Evolutionary conservation across 345 rosid species (phyloP), one percentile per base, ranked within the genome.

Genomic region (Heritiera fomes): DNA sequence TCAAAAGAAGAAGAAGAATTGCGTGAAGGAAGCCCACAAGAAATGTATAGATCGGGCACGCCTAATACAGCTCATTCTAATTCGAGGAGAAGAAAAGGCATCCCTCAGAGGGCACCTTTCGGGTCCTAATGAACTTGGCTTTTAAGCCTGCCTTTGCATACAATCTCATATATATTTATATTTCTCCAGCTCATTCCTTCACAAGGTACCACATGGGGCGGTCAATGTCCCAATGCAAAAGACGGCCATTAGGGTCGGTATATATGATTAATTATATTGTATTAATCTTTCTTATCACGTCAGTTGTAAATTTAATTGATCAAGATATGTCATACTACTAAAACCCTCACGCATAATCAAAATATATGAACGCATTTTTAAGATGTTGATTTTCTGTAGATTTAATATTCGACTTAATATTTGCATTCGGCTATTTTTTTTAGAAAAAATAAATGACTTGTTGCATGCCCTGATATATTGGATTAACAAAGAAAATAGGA

Each of bases 31-130:
- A 79, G 76, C 56, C 79, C 60, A 74, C 43, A 85, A 78, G 83
- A 80, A 64, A 78, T 70, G 80, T 50, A 71, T 73, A 65, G 76
- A 67, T 10, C 71, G 65, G n/a, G 75, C 78, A 76, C 81, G 43
- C 71, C 75, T 67, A 75, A 59, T 40, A 76, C 82, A 11, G 23
- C 80, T 45, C 81, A 55, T 52, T 65, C 83, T 38, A 83, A 72
- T 80, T 83, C 88, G 17, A 82, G 85, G 80, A 78, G 87, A 76
- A 82, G 89, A 72, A 84, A 87, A 75, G 89, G 89, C 76, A 79
- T 84, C 52, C 89, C 89, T 15, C 87, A 79, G 20, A 81, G 89
- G 73, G 89, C 89, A 18, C 86, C 89, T 34, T 87, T 84, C 17
- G 80, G 80, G 68, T 79, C 78, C 66, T 80, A 75, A 80, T 53